phyloP scores from a whole-genome alignment of 2,329 filamentous ascomycete species.

The Nakataea oryzae region DNA sequence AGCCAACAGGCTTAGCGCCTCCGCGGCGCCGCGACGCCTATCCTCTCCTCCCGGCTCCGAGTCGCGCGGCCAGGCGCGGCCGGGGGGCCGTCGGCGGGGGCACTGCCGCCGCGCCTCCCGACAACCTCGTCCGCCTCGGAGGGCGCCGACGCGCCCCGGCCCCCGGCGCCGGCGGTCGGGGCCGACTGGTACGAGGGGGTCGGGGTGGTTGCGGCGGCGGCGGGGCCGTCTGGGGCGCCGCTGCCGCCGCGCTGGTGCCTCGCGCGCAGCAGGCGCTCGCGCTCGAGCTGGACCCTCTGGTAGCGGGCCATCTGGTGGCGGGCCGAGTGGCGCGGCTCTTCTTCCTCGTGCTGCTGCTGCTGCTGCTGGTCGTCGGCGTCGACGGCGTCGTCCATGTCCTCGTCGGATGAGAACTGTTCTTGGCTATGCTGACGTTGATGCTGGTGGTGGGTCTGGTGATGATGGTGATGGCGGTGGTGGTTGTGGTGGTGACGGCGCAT shows the following conservation, averaged over 20 bases:
- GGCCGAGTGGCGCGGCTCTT: not conserved
- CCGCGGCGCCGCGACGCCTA: conserved; percentile 13
- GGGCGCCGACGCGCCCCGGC: not conserved
- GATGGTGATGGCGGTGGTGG: not conserved
- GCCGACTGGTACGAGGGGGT: conserved; percentile 1
- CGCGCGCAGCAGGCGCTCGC: not conserved
- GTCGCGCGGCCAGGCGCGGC: conserved; percentile 15
- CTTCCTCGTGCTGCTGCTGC: not conserved
- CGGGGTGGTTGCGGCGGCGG: not conserved
- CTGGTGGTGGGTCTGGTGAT: conserved; percentile 1
- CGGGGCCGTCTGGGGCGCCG: not conserved
- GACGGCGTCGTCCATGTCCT: conserved; percentile 3
- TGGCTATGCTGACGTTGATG: conserved; percentile 1
- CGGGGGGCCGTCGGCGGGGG: conserved; percentile 5
- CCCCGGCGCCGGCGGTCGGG: not conserved
- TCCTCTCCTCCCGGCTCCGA: conserved; percentile 20
- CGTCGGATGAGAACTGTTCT: conserved; percentile 2
- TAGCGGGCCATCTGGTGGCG: not conserved
- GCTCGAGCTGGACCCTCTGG: not conserved
- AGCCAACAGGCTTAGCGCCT: conserved; percentile 8
- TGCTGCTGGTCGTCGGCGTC: conserved; percentile 7
- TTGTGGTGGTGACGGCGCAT: not conserved
- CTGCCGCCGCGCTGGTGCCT: not conserved
- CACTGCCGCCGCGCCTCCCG: not conserved
- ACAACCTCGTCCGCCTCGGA: not conserved